Base-by-base conservation (phyloP, 1,284 basidiomycete genomes). In the Ustilago trichophora region DNA sequence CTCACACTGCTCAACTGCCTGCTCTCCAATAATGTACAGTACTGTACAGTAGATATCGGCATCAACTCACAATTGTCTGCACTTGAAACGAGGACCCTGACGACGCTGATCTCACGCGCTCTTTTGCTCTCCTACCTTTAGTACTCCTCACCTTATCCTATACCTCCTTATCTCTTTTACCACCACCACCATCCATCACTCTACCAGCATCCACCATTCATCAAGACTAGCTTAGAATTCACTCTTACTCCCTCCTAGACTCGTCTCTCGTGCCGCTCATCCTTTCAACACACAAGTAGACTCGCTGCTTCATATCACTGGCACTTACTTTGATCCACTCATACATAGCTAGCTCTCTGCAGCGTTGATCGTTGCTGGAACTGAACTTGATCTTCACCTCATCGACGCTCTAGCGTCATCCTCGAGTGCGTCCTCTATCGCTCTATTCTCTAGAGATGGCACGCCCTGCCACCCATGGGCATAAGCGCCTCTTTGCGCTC, bases 401-500 rank as follows among this genome's bases (percentile, higher is more conserved):
- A n/a, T n/a, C n/a, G n/a, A n/a, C n/a, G n/a, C n/a, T n/a, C n/a
- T n/a, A n/a, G n/a, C n/a, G n/a, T n/a, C n/a, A n/a, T n/a, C n/a
- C n/a, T n/a, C n/a, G n/a, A n/a, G n/a, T n/a, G n/a, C n/a, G n/a
- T 13, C 37, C 24, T 15, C n/a, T 24, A 13, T 10, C n/a, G 13
- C 2, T 40, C 13, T n/a, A 15, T 25, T n/a, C 37, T 40, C 10
- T n/a, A n/a, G 22, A 29, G 31, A 68, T 68, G 65, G 42, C 65
- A 42, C 37, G 50, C 34, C 24, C 53, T 22, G 22, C 27, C 49
- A 54, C 40, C 37, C 32, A 36, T 2, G 52, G 58, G 16, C 65
- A 60, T 36, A 62, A 68, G 50, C 57, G 65, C 36, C 58, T 68
- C 12, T 62, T 57, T 27, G 65, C 65, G 8, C 60, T 69, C 31